Evolutionary conservation across 2,329 filamentous ascomycete species (phyloP).

Genomic region (Trichoderma arundinaceum): DNA sequence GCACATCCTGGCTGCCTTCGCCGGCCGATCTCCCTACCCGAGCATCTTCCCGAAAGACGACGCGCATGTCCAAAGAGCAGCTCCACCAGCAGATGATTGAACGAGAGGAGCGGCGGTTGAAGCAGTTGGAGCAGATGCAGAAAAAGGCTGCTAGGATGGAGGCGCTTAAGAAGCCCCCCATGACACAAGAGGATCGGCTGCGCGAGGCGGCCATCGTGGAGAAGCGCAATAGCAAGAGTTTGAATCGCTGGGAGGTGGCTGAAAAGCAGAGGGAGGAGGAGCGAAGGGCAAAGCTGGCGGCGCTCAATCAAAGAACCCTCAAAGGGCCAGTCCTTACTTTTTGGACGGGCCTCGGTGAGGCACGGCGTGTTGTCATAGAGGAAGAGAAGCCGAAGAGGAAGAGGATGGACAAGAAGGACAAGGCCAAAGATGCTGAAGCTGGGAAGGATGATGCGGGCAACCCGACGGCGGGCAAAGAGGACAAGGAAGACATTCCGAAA

Average conservation of each 20-base stretch:
- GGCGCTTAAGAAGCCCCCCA: conserved; percentile 75
- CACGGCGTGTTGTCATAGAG: conserved; percentile 68
- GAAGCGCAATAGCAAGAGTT: conserved; percentile 83
- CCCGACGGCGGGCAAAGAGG: conserved; percentile 3
- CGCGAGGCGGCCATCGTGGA: conserved; percentile 84
- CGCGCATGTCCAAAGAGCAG: conserved; percentile 64
- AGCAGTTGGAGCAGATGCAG: conserved; percentile 71
- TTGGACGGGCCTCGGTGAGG: conserved; percentile 87
- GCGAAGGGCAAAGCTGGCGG: conserved; percentile 80
- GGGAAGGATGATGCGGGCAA: conserved; percentile 32
- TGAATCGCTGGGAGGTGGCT: conserved; percentile 92
- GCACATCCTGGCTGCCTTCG: conserved; percentile 63
- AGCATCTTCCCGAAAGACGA: conserved; percentile 63
- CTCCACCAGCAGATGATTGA: conserved; percentile 75
- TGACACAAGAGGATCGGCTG: conserved; percentile 87
- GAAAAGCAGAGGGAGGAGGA: conserved; percentile 89
- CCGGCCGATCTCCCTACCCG: conserved; percentile 61
- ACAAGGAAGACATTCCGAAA: neutral
- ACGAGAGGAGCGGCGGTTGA: conserved; percentile 71
- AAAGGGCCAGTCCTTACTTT: conserved; percentile 89
- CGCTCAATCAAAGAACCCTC: conserved; percentile 83
- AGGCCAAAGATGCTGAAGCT: conserved; percentile 36
- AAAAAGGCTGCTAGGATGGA: conserved; percentile 72
- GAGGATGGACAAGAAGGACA: conserved; percentile 46
- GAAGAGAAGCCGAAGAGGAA: conserved; percentile 68